Conservation (phyloP, 768 basidiomycete genomes). For the Boletus rufocinnamomeus region DNA sequence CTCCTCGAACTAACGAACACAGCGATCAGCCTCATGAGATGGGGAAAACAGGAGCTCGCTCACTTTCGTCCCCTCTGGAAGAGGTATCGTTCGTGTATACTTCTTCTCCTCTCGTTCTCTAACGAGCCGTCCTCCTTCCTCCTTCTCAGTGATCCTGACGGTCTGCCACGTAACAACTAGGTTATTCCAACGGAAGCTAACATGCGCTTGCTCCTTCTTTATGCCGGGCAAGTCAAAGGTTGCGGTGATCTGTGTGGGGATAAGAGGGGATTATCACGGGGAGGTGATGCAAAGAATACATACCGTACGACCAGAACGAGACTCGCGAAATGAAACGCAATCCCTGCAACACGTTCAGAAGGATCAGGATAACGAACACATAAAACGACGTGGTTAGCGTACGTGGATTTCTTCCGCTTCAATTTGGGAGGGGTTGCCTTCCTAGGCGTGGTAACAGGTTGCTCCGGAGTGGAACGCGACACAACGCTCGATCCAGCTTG, state of each 20-base stretch:
- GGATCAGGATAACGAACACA: slow-evolving; percentile 18
- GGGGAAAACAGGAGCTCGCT: slow-evolving; percentile 22
- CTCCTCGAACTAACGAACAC: slow-evolving; percentile 62
- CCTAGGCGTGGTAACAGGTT: slow-evolving; percentile 21
- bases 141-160: slow-evolving; percentile 58
- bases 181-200: slow-evolving; percentile 64
- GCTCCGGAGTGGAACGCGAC: slow-evolving; percentile 30
- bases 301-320: slow-evolving; percentile 62
- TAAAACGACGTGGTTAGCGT: slow-evolving; percentile 30
- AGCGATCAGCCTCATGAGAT: not conserved
- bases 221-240: slow-evolving; percentile 73
- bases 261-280: slow-evolving; percentile 21
- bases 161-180: slow-evolving; percentile 69
- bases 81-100: slow-evolving; percentile 65
- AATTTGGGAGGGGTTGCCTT: slow-evolving; percentile 42
- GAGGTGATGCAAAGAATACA: slow-evolving; percentile 24
- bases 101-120: slow-evolving; percentile 65
- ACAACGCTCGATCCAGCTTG: slow-evolving; percentile 23
- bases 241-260: slow-evolving; percentile 52
- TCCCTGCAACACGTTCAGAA: slow-evolving; percentile 21
- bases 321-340: slow-evolving; percentile 72
- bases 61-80: slow-evolving; percentile 75
- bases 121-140: slow-evolving; percentile 60
- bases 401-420: slow-evolving; percentile 69
- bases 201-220: slow-evolving; percentile 72